These are phyloP conservation scores for Candida albicans DNA, from an alignment of 1,139 yeast genomes.

Conservation along the genomic window DNA sequence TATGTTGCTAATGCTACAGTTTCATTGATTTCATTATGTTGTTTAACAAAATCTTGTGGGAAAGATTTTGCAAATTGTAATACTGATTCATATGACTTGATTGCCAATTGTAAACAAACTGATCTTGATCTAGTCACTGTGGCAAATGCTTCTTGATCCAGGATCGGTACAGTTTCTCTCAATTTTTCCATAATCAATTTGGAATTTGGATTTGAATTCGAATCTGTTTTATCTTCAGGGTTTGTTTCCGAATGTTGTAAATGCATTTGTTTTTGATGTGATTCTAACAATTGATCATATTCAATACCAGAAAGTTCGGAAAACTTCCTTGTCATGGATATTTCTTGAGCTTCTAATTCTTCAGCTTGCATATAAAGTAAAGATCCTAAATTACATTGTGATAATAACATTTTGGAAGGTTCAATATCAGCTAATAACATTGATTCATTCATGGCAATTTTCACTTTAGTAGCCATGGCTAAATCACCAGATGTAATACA, in stretches of 20 bases:
- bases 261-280: constrained; percentile 3
- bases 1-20: constrained; percentile 80
- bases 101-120: constrained; percentile 44
- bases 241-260: no score
- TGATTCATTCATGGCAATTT: constrained; percentile 67
- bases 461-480: constrained; percentile 60
- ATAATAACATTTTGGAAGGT: constrained; percentile 61
- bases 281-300: constrained; percentile 17
- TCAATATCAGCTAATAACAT: constrained; percentile 73
- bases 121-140: constrained; percentile 28
- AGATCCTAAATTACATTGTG: constrained; percentile 74
- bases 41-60: constrained; percentile 31
- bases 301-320: constrained; percentile 24
- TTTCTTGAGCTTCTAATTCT: constrained; percentile 55
- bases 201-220: constrained; percentile 1
- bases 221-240: neutral
- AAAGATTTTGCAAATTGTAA: constrained; percentile 53
- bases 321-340: constrained; percentile 26
- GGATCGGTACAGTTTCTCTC: constrained; percentile 9
- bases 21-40: constrained; percentile 37
- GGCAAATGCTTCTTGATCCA: constrained; percentile 16
- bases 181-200: constrained; percentile 5
- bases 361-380: constrained; percentile 71
- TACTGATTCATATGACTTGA: constrained; percentile 53
- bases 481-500: constrained; percentile 69